phyloP scores from a whole-genome alignment of 495 filamentous ascomycete genomes.

The Xylaria grammica region DNA sequence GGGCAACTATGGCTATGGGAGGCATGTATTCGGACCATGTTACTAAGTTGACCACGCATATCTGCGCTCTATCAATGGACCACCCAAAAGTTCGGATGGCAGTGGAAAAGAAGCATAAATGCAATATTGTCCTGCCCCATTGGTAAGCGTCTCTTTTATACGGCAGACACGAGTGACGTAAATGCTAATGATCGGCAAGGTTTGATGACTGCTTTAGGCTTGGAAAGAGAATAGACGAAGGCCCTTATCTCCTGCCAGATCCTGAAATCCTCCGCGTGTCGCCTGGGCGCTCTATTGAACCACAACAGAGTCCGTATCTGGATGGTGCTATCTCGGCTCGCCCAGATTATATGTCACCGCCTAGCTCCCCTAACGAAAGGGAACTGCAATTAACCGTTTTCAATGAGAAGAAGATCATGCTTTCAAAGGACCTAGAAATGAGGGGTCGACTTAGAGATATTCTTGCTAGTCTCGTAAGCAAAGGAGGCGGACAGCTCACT shows the following conservation, averaged over 20 bases:
- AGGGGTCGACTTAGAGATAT: slow-evolving; percentile 66
- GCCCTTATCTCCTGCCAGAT: slow-evolving; percentile 85
- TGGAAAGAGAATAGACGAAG: slow-evolving; percentile 83
- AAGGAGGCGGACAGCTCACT: slow-evolving; percentile 71
- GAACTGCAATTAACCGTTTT: slow-evolving; percentile 63
- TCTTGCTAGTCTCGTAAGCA: slow-evolving; percentile 69
- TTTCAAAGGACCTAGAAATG: slow-evolving; percentile 74
- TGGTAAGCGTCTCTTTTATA: slow-evolving; percentile 62
- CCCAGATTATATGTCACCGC: slow-evolving; percentile 57
- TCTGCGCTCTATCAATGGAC: slow-evolving; percentile 82
- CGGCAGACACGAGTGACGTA: neutral
- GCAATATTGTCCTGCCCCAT: slow-evolving; percentile 91
- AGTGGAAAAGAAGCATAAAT: slow-evolving; percentile 63
- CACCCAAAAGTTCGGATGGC: slow-evolving; percentile 71
- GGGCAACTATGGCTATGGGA: slow-evolving; percentile 87
- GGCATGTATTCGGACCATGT: slow-evolving; percentile 75
- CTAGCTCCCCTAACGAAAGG: slow-evolving; percentile 37
- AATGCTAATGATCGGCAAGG: slow-evolving; percentile 55
- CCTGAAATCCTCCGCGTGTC: slow-evolving; percentile 72
- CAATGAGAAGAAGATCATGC: slow-evolving; percentile 65
- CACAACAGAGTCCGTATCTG: slow-evolving; percentile 64
- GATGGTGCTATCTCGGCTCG: slow-evolving; percentile 74
- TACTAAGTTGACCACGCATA: slow-evolving; percentile 78
- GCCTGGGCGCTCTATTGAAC: slow-evolving; percentile 59
- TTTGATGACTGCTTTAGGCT: slow-evolving; percentile 97